Base-by-base conservation (phyloP, 2,329 filamentous ascomycete species). In the Ceratocystis papillata region DNA sequence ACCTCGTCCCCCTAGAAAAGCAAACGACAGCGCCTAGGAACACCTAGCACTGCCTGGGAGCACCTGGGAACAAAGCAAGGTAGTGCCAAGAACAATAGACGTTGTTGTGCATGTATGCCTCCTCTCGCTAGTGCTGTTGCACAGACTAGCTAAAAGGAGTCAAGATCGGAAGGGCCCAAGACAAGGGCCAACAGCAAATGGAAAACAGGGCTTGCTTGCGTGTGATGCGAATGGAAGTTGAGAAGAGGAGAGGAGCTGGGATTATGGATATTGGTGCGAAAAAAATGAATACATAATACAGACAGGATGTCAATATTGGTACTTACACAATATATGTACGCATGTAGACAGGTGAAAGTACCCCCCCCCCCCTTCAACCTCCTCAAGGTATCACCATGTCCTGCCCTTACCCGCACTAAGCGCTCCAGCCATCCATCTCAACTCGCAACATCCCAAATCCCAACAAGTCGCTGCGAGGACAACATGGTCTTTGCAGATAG, bases 21-120 rank as follows among this genome's bases (percentile, higher is more conserved):
- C 15, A 15, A 53, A 12, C 37, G 53, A 59, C 25, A 30, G 28
- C 28, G 25, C 28, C 53, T 33, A 57, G 28, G 53, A 57, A n/a
- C 33, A 10, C 33, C 37, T 41, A 3, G 8, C 8, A 41, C 3
- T 41, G 37, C 37, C 37, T 41, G 37, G 3, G 37, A 30, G 28
- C 28, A 15, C 53, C 53, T 33, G 33, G 53, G 6, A 59, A 30
- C 53, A 59, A 33, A 33, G 53, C 53, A 59, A 30, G 25, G 12
- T 59, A 3, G 33, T 59, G 53, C 53, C 53, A 59, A 59, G 53
- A 59, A 59, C 53, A 59, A 59, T 59, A 59, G 53, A 59, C 53
- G 53, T 59, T 59, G 53, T 59, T 59, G 28, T 59, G 53, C 53
- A 12, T 59, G 4, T 30, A 25, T 59, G 53, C 53, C 25, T 59